These are phyloP conservation scores for Boehmeria nivea DNA, from an alignment of 306 rosid species.

Conservation along the genomic window DNA sequence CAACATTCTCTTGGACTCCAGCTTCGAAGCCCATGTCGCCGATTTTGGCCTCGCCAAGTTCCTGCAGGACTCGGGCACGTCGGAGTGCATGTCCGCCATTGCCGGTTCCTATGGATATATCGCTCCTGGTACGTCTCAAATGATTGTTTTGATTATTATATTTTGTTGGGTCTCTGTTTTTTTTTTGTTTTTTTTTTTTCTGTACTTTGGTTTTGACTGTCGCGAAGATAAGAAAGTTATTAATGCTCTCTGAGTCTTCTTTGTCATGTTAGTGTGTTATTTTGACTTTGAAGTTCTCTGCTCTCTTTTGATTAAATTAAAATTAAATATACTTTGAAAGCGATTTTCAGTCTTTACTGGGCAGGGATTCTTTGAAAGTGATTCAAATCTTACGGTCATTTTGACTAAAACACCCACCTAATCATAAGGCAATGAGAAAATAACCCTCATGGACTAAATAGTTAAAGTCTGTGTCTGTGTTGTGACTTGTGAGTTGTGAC, in stretches of 20 bases:
- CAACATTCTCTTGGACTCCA: constrained; percentile 85
- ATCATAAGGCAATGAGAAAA: constrained; percentile 3
- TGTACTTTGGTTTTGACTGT: too few relatives aligned
- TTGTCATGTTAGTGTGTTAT: constrained; percentile 9
- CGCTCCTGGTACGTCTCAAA: constrained; percentile 71
- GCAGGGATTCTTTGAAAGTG: constrained; percentile 13
- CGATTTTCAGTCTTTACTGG: too few relatives aligned
- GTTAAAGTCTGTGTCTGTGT: too few relatives aligned
- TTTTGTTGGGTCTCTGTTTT: constrained; percentile 1
- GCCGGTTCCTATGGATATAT: constrained; percentile 98
- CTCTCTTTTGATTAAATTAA: too few relatives aligned
- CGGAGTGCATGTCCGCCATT: constrained; percentile 98
- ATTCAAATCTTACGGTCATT: constrained; percentile 19
- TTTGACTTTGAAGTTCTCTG: constrained; percentile 34
- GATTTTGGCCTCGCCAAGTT: constrained; percentile 99
- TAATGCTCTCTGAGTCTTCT: constrained; percentile 18
- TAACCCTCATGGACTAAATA: too few relatives aligned
- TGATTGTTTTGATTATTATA: constrained; percentile 1
- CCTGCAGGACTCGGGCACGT: constrained; percentile 94
- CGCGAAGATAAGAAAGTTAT: too few relatives aligned
- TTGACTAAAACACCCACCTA: constrained; percentile 24
- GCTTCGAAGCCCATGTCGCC: constrained; percentile 93
- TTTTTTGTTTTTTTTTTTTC: too few relatives aligned
- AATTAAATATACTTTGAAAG: neutral
- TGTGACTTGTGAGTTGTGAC: too few relatives aligned